Conservation (phyloP, 1,139 yeast genomes). For the Scheffersomyces segobiensis region DNA sequence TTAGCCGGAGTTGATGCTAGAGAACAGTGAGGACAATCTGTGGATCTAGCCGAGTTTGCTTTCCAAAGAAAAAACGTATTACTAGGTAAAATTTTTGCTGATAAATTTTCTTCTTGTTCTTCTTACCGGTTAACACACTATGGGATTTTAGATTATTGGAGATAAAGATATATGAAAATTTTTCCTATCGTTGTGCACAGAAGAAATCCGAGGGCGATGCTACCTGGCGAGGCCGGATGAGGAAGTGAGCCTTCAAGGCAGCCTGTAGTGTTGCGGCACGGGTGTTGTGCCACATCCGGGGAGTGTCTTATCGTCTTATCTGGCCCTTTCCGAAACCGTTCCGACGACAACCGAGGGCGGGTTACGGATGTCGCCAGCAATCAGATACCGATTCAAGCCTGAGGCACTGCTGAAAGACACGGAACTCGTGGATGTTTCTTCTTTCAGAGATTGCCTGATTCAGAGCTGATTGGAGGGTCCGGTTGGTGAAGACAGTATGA, state of each 20-base stretch:
- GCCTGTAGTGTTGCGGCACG: neutral
- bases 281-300: neutral
- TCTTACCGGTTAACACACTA: neutral
- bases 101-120: neutral
- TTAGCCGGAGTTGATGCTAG: neutral
- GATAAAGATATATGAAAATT: neutral
- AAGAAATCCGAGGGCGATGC: neutral
- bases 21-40: neutral
- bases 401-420: neutral
- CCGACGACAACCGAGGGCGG: neutral
- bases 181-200: neutral
- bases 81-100: neutral
- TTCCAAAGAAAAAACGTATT: neutral
- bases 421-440: neutral
- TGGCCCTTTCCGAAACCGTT: neutral
- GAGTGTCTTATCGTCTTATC: neutral
- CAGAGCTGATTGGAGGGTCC: neutral
- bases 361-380: neutral
- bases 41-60: neutral
- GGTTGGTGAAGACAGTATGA: neutral
- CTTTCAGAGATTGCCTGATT: neutral
- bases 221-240: neutral
- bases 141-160: neutral
- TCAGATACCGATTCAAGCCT: neutral
- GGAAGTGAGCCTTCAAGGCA: neutral